phyloP scores from a whole-genome alignment of 2,329 filamentous ascomycete genomes.

The Cercospora sesami region DNA sequence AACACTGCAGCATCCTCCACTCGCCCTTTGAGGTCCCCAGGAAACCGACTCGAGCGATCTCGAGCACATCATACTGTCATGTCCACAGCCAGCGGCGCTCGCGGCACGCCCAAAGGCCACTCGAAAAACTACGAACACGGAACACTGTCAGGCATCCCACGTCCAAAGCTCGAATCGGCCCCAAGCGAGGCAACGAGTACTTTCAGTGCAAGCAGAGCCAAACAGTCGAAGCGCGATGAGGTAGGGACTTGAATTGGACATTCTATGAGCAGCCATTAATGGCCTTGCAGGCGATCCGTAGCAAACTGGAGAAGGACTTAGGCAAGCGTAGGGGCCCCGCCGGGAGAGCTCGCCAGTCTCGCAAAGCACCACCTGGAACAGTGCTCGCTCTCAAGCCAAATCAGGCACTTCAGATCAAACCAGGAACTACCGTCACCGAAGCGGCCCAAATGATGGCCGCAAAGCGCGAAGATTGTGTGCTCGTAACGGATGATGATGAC shows the following conservation, averaged over 20 bases:
- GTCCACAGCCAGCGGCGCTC: conserved; percentile 64
- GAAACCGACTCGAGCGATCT: not conserved
- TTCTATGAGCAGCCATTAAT: conserved; percentile 9
- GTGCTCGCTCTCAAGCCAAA: conserved; percentile 94
- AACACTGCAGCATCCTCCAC: not conserved
- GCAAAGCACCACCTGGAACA: conserved; percentile 93
- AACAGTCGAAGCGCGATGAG: conserved; percentile 98
- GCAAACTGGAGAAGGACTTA: conserved; percentile 95
- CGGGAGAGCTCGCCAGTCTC: conserved; percentile 75
- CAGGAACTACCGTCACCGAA: conserved; percentile 87
- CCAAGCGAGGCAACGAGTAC: conserved; percentile 60
- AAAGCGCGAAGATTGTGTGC: conserved; percentile 95
- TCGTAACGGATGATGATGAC: conserved; percentile 97
- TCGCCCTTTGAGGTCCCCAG: not conserved
- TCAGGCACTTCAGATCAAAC: conserved; percentile 96
- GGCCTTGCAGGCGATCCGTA: conserved; percentile 75
- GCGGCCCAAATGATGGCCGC: conserved; percentile 98
- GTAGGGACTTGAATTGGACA: conserved; percentile 52
- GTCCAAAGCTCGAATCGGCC: conserved; percentile 66
- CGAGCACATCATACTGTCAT: conserved; percentile 43
- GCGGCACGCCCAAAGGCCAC: conserved; percentile 65
- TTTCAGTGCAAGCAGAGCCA: conserved; percentile 90
- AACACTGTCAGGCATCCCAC: conserved; percentile 64
- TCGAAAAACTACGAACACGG: conserved; percentile 57
- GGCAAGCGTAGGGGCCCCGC: conserved; percentile 91